Base-by-base conservation (phyloP, 768 basidiomycete species). In the Pleurotus salmoneostramineus region DNA sequence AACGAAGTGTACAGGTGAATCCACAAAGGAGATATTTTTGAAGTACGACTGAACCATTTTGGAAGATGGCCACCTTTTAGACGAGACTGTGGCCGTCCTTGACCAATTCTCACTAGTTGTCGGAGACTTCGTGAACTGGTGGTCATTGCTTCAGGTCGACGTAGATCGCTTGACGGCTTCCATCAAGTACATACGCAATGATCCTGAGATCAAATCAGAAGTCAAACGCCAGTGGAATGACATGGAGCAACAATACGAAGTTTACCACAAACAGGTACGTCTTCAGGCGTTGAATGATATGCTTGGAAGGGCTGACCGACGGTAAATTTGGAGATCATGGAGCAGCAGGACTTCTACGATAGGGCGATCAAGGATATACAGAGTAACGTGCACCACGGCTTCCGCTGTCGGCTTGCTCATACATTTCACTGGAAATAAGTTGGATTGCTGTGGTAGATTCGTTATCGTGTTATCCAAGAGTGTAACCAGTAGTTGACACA, bases 121-220 rank as follows among this genome's bases (percentile, higher is more conserved):
- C 3, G 52, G 52, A n/a, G 37, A 54, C 11, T 54, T 54, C 37
- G 40, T 54, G 15, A 40, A 54, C 21, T 54, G 52, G 52, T 54
- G 52, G 52, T 42, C 37, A 17, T 27, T 21, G 14, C 37, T 54
- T 7, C 35, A 54, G 14, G 52, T 54, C 10, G 52, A 54, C 36
- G 52, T 54, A 17, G 52, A 54, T 6, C 52, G 52, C 14, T 31
- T 54, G 52, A 54, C 36, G 10, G 35, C 17, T 8, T n/a, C 36
- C n/a, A 54, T 54, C 15, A 34, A 21, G 8, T 54, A 42, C 27
- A 54, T 54, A 27, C 52, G 52, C 40, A 54, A 17, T 5, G 43
- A 43, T 27, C 40, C 52, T 8, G 52, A 40, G 1, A 54, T 54
- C 37, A 54, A 17, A 27, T 27, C 6, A 11, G 37, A 31, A 27